These are phyloP conservation scores for Eimeria praecox DNA, from an alignment of 169 alveolate genomes.

Conservation along the genomic window DNA sequence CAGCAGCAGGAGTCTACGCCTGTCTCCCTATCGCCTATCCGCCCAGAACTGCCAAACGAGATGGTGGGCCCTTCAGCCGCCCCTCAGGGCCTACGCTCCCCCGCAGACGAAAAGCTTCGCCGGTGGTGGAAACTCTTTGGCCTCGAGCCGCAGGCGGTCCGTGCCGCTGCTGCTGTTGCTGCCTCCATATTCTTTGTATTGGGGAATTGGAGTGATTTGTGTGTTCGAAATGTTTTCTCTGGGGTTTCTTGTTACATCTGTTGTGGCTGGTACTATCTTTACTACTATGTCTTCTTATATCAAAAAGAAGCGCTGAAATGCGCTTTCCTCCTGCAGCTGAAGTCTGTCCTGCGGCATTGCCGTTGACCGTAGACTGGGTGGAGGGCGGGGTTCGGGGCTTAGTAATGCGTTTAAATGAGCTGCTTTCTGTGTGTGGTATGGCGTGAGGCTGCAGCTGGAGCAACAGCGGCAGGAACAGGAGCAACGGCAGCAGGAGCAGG, in stretches of 20 bases:
- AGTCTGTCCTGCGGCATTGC: neutral
- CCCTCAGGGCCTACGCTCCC: neutral
- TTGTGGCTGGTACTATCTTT: neutral
- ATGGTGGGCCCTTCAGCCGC: neutral
- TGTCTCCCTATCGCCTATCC: neutral
- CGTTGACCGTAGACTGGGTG: neutral
- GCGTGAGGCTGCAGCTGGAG: neutral
- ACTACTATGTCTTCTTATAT: neutral
- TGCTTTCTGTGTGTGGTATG: neutral
- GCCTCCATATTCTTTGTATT: neutral
- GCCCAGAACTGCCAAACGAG: neutral
- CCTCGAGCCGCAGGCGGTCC: neutral
- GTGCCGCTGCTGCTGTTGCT: slow-evolving; percentile 11
- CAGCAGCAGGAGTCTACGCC: neutral
- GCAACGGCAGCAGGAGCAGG: slow-evolving; percentile 6
- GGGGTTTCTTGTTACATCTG: neutral
- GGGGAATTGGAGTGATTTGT: neutral
- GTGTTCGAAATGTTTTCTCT: neutral
- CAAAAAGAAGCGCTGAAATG: neutral
- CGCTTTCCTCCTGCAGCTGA: neutral
- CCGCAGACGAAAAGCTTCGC: neutral
- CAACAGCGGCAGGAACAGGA: neutral
- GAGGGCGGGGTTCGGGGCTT: neutral
- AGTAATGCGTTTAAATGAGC: neutral
- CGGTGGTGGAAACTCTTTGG: neutral